Evolutionary conservation across 179 eudicot genomes (phyloP), one percentile per base, ranked within the genome.

Genomic region (Spergularia azorica): DNA sequence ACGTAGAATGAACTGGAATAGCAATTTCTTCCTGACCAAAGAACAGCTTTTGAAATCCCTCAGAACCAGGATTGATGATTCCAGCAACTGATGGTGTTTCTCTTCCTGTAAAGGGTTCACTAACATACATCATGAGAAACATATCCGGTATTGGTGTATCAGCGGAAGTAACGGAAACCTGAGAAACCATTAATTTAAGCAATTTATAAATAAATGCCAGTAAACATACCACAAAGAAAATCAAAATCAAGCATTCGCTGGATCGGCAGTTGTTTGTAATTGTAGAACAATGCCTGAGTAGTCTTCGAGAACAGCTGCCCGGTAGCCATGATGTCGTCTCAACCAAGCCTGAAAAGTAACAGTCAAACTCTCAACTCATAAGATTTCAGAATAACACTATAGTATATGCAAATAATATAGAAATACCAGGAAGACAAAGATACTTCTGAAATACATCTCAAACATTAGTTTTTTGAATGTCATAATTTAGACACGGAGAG

Each of bases 211-310:
- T 26, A 43, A 13, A 59, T 52, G 14, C 46, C 39, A 70, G 63
- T 5, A 12, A 46, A 80, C 89, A 64, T 77, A 95, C 99, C 98
- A 50, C 99, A 96, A 72, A 96, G 99, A 79, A 96, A 96, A 88
- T 96, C 99, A 87, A 96, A 96, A 86, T 96, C 99, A 75, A 96
- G 99, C 99, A 96, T 96, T 77, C 99, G 94, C 78, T 96, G 99
- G 67, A 96, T 90, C n/a, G 99, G 99, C 26, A 96, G 87, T 71
- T 96, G 99, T 84, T 96, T 94, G 81, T 92, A 96, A 73, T 96
- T 96, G 81, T 94, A 96, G 83, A 96, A 96, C 66, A 96, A 82
- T 64, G 99, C 98, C 85, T 96, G 99, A 72, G 98, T 96, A 55
- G 96, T 90, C 84, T 85, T 88, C 15, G 99, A 96, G 82, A 96